Evolutionary conservation across 176 grass and related monocot genomes (phyloP), one percentile per base, ranked within the genome.

Genomic region (Avena eriantha): DNA sequence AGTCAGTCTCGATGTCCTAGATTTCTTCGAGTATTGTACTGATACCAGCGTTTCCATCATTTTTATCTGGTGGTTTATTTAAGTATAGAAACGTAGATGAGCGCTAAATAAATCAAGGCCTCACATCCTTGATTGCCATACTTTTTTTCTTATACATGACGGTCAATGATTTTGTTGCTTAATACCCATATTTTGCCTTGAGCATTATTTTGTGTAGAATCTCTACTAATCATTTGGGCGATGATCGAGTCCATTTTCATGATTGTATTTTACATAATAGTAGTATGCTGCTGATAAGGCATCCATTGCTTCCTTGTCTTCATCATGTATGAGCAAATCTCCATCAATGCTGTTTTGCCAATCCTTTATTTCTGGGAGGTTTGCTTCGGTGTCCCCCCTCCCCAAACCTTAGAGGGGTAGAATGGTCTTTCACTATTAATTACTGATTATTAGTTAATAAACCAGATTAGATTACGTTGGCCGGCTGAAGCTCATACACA

Each of bases 111-210:
- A 29, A 29, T 29, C 29, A 29, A 29, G 29, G 29, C 21, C 4
- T 3, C 21, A 7, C 21, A 5, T 12, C 2, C 69, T 47, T 47
- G 21, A 23, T 47, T 72, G 48, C 2, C 0, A 70, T 71, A 70
- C 39, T 12, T 10, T 43, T 43, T 70, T 82, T 19, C 58, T 8
- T 21, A 14, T 21, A 5, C 24, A 23, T 16, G 61, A 50, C 29
- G 31, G 41, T 79, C 87, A 72, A 84, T 88, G 34, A 84, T 84
- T 83, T n/a, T 72, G 18, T 78, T 21, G 21, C 21, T 46, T 72
- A 72, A 23, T 65, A 33, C 55, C 10, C 31, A 54, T 73, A 56
- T 41, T 41, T 41, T 41, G 6, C 39, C 39, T 41, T 41, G 39
- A 41, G 39, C 39, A 57, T 65, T 22, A 17, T 21, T 47, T 24